These are phyloP conservation scores for Canariomyces notabilis DNA, from an alignment of 2,329 filamentous ascomycete genomes.

Conservation along the genomic window DNA sequence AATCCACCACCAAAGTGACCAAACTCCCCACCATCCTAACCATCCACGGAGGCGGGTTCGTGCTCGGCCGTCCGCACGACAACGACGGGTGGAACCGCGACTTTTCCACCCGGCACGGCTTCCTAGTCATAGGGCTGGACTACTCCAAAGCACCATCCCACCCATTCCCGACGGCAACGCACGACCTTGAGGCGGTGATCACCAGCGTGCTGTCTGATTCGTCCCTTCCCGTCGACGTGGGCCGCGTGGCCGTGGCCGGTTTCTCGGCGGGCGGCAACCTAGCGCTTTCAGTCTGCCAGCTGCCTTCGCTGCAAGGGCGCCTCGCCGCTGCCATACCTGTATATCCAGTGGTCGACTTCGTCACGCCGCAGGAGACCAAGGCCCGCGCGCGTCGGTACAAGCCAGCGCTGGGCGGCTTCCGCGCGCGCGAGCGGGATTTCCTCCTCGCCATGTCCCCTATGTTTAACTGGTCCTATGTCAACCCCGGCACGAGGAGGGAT, in stretches of 20 bases:
- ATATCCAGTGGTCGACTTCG: constrained; percentile 42
- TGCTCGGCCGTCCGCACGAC: constrained; percentile 37
- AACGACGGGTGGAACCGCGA: constrained; percentile 44
- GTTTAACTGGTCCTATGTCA: constrained; percentile 41
- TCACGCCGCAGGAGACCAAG: constrained; percentile 29
- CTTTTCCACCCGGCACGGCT: constrained; percentile 36
- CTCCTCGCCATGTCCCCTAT: constrained; percentile 27
- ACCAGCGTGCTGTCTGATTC: constrained; percentile 38
- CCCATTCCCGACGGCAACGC: constrained; percentile 40
- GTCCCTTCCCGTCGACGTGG: constrained; percentile 41
- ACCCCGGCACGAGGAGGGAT: constrained; percentile 28
- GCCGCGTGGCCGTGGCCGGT: constrained; percentile 39
- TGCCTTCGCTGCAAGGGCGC: constrained; percentile 31
- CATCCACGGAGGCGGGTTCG: constrained; percentile 50
- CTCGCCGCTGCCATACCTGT: constrained; percentile 36
- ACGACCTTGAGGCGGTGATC: constrained; percentile 43
- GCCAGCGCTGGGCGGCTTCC: constrained; percentile 27
- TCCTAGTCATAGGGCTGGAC: constrained; percentile 44
- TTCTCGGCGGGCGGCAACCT: constrained; percentile 51
- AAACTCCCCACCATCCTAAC: constrained; percentile 42
- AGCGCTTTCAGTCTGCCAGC: constrained; percentile 37
- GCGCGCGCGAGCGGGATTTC: constrained; percentile 26
- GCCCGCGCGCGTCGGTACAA: constrained; percentile 34
- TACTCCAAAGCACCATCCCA: constrained; percentile 43
- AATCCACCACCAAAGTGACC: constrained; percentile 4